Percentiles rank a stretch among this genome's conserved stretches.
Evolutionary conservation across 495 filamentous ascomycete species (phyloP).

Genomic region (Aspergillus incahuasiensis): DNA sequence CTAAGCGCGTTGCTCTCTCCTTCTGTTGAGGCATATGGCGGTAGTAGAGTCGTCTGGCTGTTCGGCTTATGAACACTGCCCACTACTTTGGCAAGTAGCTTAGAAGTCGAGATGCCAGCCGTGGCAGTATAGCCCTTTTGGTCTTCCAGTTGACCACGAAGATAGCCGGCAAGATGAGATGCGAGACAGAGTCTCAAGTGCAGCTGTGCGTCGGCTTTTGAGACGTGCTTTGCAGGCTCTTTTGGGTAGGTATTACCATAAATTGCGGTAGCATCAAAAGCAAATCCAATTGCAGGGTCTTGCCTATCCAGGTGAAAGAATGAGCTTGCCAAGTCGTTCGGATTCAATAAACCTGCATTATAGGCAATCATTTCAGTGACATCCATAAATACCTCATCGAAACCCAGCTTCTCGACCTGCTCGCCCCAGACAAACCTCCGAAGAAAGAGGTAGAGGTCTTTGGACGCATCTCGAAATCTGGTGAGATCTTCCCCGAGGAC

Average conservation of each 20-base stretch:
- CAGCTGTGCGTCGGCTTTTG: conserved; percentile 23
- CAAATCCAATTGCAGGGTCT: conserved; percentile 77
- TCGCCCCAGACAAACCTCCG: conserved; percentile 67
- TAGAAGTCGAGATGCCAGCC: conserved; percentile 83
- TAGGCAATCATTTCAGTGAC: conserved; percentile 81
- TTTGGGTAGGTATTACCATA: conserved; percentile 55
- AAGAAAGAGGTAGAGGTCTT: conserved; percentile 67
- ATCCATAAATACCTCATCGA: conserved; percentile 82
- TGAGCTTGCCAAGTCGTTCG: conserved; percentile 55
- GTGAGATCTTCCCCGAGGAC: conserved; percentile 84
- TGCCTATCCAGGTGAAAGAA: conserved; percentile 74
- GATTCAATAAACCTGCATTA: conserved; percentile 68
- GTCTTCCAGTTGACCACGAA: conserved; percentile 67
- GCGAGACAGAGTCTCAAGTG: conserved; percentile 57
- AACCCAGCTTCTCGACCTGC: conserved; percentile 72
- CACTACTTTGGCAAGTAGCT: conserved; percentile 77
- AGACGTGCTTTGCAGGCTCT: neutral
- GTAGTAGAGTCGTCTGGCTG: conserved; percentile 76
- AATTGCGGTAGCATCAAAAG: conserved; percentile 63
- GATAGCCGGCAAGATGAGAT: conserved; percentile 68
- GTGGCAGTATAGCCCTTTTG: conserved; percentile 81
- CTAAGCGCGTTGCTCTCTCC: conserved; percentile 47
- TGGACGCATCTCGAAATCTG: conserved; percentile 79
- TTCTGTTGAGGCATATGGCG: conserved; percentile 43
- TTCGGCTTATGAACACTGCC: conserved; percentile 83